Conservation (phyloP, 2,329 filamentous ascomycete genomes). For the Penicillium sp. region DNA sequence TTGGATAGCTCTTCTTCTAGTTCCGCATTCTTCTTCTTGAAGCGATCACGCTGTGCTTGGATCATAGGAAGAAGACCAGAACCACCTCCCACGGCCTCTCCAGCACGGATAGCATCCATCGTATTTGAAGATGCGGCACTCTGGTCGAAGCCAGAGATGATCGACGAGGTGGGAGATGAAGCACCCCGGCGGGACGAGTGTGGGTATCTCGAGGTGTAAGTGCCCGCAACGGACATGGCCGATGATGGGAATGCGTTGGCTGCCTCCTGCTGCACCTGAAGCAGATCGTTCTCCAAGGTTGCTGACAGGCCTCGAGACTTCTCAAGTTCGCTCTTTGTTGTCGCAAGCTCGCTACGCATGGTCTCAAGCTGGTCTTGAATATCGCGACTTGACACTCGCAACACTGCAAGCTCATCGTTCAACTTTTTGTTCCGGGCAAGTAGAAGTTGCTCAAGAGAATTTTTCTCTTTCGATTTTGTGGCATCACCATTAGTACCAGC, state of each 20-base stretch:
- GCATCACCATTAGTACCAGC: slow-evolving; percentile 45
- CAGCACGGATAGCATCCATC: slow-evolving; percentile 57
- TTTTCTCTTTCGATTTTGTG: slow-evolving; percentile 58
- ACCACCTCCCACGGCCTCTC: slow-evolving; percentile 66
- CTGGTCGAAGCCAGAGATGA: slow-evolving; percentile 93
- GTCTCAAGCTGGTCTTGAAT: slow-evolving; percentile 72
- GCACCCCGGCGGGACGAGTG: slow-evolving; percentile 64
- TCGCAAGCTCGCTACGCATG: slow-evolving; percentile 76
- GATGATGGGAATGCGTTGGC: slow-evolving; percentile 75
- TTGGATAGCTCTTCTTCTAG: slow-evolving; percentile 87
- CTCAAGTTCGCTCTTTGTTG: slow-evolving; percentile 79
- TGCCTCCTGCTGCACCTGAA: slow-evolving; percentile 78
- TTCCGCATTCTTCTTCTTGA: slow-evolving; percentile 91
- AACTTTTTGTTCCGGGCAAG: slow-evolving; percentile 95
- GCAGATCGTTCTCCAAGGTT: slow-evolving; percentile 86
- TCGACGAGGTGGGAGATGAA: slow-evolving; percentile 89
- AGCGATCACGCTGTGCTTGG: slow-evolving; percentile 92
- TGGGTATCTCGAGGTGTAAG: slow-evolving; percentile 75
- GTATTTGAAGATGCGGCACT: slow-evolving; percentile 48
- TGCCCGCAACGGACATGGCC: slow-evolving; percentile 87
- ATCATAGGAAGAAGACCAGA: slow-evolving; percentile 96
- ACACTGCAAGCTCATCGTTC: slow-evolving; percentile 82
- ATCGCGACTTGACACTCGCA: slow-evolving; percentile 91
- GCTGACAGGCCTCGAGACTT: slow-evolving; percentile 77
- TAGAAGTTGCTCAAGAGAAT: slow-evolving; percentile 84